phyloP scores from a whole-genome alignment of 257 asterid genomes.

The Salvia splendens region DNA sequence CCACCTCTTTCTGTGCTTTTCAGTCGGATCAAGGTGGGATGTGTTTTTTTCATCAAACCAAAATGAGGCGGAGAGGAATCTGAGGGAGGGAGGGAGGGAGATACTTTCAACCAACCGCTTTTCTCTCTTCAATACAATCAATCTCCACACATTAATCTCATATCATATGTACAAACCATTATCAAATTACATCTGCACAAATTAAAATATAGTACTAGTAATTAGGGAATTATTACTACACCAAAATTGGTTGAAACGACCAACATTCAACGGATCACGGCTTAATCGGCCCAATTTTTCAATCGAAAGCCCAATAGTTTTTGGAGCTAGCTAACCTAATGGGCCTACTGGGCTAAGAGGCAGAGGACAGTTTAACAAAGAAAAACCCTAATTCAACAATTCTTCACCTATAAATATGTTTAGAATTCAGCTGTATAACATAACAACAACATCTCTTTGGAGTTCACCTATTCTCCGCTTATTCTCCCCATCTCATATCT shows the following conservation, averaged over 20 bases:
- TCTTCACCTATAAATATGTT: slow-evolving; percentile 28
- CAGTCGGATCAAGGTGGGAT: slow-evolving; percentile 16
- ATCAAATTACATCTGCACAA: too few relatives aligned
- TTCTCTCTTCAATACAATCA: slow-evolving; percentile 30
- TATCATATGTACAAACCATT: too few relatives aligned
- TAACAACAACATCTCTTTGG: background rate
- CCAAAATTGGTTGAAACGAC: too few relatives aligned
- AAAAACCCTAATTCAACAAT: slow-evolving; percentile 18
- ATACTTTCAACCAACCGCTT: slow-evolving; percentile 32
- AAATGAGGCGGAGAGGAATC: slow-evolving; percentile 1
- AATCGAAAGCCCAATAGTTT: background rate
- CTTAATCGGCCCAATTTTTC: too few relatives aligned
- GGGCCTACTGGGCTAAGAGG: background rate
- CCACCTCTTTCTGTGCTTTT: too few relatives aligned
- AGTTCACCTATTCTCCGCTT: background rate
- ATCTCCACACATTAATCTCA: background rate
- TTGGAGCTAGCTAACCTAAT: too few relatives aligned
- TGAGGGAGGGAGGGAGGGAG: slow-evolving; percentile 19
- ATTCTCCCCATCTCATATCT: too few relatives aligned
- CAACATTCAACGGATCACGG: too few relatives aligned
- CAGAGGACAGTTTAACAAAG: background rate
- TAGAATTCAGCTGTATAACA: background rate
- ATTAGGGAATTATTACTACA: background rate
- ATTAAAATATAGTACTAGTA: background rate
- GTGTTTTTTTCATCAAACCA: slow-evolving; percentile 30